Evolutionary conservation across 495 filamentous ascomycete species (phyloP), one percentile per base, ranked within the genome.

Genomic region (Halenospora varia): DNA sequence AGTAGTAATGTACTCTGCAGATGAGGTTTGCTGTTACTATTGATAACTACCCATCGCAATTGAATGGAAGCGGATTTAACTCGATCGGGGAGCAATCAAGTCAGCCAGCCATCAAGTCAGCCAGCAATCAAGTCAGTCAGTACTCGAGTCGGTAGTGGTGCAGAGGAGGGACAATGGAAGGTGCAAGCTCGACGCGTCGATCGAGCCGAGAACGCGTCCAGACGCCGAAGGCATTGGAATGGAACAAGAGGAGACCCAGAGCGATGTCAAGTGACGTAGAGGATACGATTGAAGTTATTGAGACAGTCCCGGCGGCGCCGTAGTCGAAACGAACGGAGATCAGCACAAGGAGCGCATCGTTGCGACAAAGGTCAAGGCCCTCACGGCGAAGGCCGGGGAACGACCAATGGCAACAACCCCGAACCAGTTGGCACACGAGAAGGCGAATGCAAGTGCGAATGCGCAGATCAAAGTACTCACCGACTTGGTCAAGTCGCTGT

Each of bases 201-300:
- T 52, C 55, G 48, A 47, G 55, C 25, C 55, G 55, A 52, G 55
- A 58, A 52, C 47, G 55, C 55, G 41, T 58, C 55, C 55, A 58
- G 55, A 58, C 48, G 19, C 48, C 15, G 15, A 58, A 52, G 49
- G 47, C 41, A 47, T 25, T 44, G 24, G 48, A 51, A 58, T 46
- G 35, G 48, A 52, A 52, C 49, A 41, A 46, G 26, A 25, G 39
- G 45, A 42, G 22, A n/a, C 10, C 54, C 17, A 51, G 48, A 53
- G 56, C 19, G 40, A 46, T 23, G 55, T 49, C 48, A 44, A 58
- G 47, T 45, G 48, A 52, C 18, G 24, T 3, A 58, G 47, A 58
- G 48, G 55, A 52, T 52, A 46, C 25, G 29, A 57, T 57, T 25
- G 23, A 57, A 51, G 55, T 50, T 18, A 51, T 22, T 51, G 45